Evolutionary conservation across 2,329 filamentous ascomycete genomes (phyloP).

Genomic region (Sporothrix sp.): DNA sequence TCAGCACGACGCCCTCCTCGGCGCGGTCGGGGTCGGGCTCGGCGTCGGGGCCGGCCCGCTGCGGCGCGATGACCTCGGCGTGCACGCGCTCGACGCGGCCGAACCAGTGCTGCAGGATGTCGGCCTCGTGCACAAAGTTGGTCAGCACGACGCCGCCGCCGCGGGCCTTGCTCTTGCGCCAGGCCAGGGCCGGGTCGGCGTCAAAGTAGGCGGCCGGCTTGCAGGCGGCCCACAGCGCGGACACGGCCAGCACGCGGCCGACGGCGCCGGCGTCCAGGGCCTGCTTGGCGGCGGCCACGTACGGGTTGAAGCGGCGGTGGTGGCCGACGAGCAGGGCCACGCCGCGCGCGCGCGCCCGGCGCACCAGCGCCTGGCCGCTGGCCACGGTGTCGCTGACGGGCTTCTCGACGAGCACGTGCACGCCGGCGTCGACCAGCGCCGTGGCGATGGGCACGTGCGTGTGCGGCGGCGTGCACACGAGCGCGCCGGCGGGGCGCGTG

Average conservation of each 20-base stretch:
- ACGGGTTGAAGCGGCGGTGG: conserved; percentile 50
- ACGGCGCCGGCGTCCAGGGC: conserved; percentile 27
- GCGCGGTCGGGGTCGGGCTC: neutral
- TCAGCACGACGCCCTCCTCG: conserved; percentile 43
- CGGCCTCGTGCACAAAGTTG: conserved; percentile 53
- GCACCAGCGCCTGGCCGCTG: conserved; percentile 24
- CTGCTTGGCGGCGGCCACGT: conserved; percentile 39
- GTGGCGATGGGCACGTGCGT: conserved; percentile 43
- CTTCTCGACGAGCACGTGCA: conserved; percentile 50
- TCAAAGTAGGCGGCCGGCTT: conserved; percentile 45
- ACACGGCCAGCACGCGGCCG: conserved; percentile 34
- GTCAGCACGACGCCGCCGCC: conserved; percentile 42
- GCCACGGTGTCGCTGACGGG: conserved; percentile 37
- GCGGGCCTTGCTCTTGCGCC: conserved; percentile 20
- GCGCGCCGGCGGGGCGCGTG: neutral
- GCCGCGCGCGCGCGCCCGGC: conserved; percentile 15
- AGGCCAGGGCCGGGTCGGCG: conserved; percentile 36
- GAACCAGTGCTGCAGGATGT: conserved; percentile 47
- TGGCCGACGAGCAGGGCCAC: conserved; percentile 39
- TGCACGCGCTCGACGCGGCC: conserved; percentile 42
- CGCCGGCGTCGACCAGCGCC: conserved; percentile 35
- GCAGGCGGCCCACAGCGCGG: conserved; percentile 42
- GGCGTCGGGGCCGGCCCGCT: conserved; percentile 23
- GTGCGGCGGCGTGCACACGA: conserved; percentile 42
- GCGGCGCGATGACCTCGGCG: conserved; percentile 36